A percentile compares a stretch with the other conserved stretches of the same genome.
Evolutionary conservation across 1,139 yeast genomes (phyloP).

Genomic region (Spencermartinsiella ligniputridi): DNA sequence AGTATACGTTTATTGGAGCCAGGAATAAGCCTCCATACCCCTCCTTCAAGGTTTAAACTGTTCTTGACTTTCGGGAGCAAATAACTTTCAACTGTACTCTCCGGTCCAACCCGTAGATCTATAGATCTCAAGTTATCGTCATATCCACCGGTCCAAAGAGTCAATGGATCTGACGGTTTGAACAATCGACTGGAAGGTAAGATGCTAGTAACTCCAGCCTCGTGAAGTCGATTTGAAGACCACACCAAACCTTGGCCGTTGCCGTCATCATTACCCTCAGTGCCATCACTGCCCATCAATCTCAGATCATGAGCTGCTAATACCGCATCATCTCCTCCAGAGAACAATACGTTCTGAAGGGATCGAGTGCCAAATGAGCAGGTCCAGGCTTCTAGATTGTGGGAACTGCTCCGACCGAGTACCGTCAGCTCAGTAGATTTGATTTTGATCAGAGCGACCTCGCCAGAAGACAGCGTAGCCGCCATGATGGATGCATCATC

Average conservation of each 20-base stretch:
- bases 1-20: constrained; percentile 42
- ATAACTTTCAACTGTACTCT: constrained; percentile 36
- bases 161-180: constrained; percentile 38
- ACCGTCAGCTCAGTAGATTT: constrained; percentile 16
- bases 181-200: constrained; percentile 35
- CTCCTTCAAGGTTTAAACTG: constrained; percentile 69
- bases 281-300: constrained; percentile 17
- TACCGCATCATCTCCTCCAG: constrained; percentile 89
- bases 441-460: constrained; percentile 24
- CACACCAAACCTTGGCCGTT: constrained; percentile 42
- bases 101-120: constrained; percentile 60
- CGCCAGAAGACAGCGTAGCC: constrained; percentile 35
- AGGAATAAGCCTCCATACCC: constrained; percentile 89
- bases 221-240: constrained; percentile 58
- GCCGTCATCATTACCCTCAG: constrained; percentile 6
- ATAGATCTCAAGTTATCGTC: constrained; percentile 72
- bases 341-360: constrained; percentile 55
- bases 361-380: constrained; percentile 64
- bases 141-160: constrained; percentile 84
- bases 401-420: constrained; percentile 33
- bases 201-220: constrained; percentile 85
- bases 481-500: constrained; percentile 21
- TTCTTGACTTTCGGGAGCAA: constrained; percentile 47
- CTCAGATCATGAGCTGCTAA: constrained; percentile 75
- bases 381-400: constrained; percentile 86